Evolutionary conservation across 2,329 filamentous ascomycete genomes (phyloP).

Genomic region (Emmonsia crescens): DNA sequence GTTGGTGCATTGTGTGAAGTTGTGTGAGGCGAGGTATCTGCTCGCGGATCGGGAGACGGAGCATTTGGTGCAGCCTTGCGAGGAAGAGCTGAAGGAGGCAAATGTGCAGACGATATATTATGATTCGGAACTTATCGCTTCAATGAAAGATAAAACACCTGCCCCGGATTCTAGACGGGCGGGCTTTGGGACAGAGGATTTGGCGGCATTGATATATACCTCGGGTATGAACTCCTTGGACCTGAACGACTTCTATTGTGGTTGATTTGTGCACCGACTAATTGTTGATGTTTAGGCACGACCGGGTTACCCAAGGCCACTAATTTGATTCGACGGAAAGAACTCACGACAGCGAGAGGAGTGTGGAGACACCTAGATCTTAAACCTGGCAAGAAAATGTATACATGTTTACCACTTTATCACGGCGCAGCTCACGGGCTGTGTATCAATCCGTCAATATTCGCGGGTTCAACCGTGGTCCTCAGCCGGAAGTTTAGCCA

Average conservation of each 20-base stretch:
- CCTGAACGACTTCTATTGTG: background rate
- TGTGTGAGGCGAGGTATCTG: background rate
- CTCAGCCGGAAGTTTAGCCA: slow-evolving; percentile 38
- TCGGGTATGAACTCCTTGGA: background rate
- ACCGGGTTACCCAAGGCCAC: slow-evolving; percentile 20
- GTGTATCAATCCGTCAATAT: slow-evolving; percentile 31
- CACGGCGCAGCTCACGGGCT: slow-evolving; percentile 39
- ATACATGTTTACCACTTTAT: slow-evolving; percentile 39
- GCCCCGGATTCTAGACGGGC: slow-evolving; percentile 30
- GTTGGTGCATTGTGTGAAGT: slow-evolving; percentile 5
- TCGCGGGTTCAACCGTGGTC: slow-evolving; percentile 34
- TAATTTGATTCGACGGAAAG: background rate
- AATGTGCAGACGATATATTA: slow-evolving; percentile 4
- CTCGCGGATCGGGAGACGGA: slow-evolving; percentile 22
- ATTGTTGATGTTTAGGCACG: background rate
- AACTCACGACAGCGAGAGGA: slow-evolving; percentile 8
- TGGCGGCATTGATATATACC: slow-evolving; percentile 26
- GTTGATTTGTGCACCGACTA: background rate
- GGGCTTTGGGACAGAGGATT: slow-evolving; percentile 26
- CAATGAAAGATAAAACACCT: slow-evolving; percentile 34
- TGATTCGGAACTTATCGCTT: background rate
- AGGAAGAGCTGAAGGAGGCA: slow-evolving; percentile 27
- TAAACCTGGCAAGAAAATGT: slow-evolving; percentile 26
- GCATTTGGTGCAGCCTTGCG: slow-evolving; percentile 36
- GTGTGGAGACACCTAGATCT: slow-evolving; percentile 23